These are phyloP conservation scores for Sporothrix luriei DNA, from an alignment of 2,329 filamentous ascomycete species.

Conservation along the genomic window DNA sequence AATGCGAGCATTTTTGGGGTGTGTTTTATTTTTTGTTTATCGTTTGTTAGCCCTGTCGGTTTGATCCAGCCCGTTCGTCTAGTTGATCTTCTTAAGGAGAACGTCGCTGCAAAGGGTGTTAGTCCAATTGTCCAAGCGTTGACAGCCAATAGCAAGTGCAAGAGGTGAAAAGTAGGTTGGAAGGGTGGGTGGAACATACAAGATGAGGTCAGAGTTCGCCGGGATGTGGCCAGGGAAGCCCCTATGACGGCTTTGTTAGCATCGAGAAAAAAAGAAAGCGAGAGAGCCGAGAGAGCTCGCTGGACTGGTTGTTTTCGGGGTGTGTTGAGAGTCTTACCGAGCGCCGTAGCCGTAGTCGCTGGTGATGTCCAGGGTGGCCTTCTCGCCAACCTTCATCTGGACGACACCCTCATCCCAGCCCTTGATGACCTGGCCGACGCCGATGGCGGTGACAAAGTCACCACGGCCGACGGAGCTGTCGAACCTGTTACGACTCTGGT, in stretches of 20 bases:
- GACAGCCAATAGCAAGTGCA: neutral
- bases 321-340: slow-evolving; percentile 49
- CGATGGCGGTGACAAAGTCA: slow-evolving; percentile 77
- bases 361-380: slow-evolving; percentile 79
- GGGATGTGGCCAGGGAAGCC: slow-evolving; percentile 81
- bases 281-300: neutral
- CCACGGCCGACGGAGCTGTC: slow-evolving; percentile 80
- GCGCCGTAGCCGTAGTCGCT: slow-evolving; percentile 68
- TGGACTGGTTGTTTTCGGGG: neutral
- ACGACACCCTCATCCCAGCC: slow-evolving; percentile 85
- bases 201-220: slow-evolving; percentile 72
- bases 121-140: slow-evolving; percentile 28
- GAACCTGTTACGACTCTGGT: slow-evolving; percentile 59
- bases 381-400: slow-evolving; percentile 88
- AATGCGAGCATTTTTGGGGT: neutral
- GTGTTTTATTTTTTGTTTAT: slow-evolving; percentile 9
- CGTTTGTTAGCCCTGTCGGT: slow-evolving; percentile 5
- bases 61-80: slow-evolving; percentile 20
- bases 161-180: neutral
- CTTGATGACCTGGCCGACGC: slow-evolving; percentile 80
- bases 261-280: neutral
- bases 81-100: slow-evolving; percentile 43
- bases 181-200: slow-evolving; percentile 62
- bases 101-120: slow-evolving; percentile 41
- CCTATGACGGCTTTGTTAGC: slow-evolving; percentile 49